These are phyloP conservation scores for Caloboletus firmus DNA, from an alignment of 1,284 basidiomycete species.

Conservation along the genomic window DNA sequence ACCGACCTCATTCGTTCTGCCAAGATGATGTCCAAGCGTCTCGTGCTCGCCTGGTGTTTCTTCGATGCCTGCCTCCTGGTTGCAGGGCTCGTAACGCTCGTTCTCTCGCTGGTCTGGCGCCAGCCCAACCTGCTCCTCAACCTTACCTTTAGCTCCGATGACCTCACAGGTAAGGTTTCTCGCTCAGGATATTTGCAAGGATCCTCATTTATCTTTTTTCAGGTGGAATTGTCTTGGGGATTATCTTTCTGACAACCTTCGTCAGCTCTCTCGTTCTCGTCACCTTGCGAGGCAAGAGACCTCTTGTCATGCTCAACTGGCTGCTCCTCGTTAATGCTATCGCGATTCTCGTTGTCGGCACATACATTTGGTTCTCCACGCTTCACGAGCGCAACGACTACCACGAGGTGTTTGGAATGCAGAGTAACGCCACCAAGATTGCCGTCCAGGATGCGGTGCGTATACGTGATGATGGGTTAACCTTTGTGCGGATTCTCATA, in stretches of 20 bases:
- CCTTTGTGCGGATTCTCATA: not conserved
- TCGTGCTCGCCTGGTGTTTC: slow-evolving; percentile 70
- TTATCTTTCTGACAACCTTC: slow-evolving; percentile 66
- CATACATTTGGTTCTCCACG: slow-evolving; percentile 77
- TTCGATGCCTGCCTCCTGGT: slow-evolving; percentile 67
- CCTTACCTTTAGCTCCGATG: slow-evolving; percentile 56
- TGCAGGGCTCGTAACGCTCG: slow-evolving; percentile 64
- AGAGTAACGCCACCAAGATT: slow-evolving; percentile 49
- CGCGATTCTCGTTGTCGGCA: slow-evolving; percentile 60
- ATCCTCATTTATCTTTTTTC: slow-evolving; percentile 1
- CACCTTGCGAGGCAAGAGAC: slow-evolving; percentile 66
- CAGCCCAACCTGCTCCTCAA: slow-evolving; percentile 65
- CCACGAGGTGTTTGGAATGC: slow-evolving; percentile 52
- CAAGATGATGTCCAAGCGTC: slow-evolving; percentile 65
- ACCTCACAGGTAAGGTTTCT: slow-evolving; percentile 58
- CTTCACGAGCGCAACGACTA: slow-evolving; percentile 69
- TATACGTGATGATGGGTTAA: not conserved
- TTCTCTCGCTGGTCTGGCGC: slow-evolving; percentile 70
- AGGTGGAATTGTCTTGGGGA: slow-evolving; percentile 75
- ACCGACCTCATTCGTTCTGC: not conserved
- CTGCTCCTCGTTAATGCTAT: slow-evolving; percentile 61
- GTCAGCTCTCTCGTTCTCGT: slow-evolving; percentile 69
- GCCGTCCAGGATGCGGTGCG: slow-evolving; percentile 72
- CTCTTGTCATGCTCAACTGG: slow-evolving; percentile 71
- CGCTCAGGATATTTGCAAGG: not conserved